Evolutionary conservation across 1,284 basidiomycete species (phyloP).

Genomic region (Spongiforma sp.): DNA sequence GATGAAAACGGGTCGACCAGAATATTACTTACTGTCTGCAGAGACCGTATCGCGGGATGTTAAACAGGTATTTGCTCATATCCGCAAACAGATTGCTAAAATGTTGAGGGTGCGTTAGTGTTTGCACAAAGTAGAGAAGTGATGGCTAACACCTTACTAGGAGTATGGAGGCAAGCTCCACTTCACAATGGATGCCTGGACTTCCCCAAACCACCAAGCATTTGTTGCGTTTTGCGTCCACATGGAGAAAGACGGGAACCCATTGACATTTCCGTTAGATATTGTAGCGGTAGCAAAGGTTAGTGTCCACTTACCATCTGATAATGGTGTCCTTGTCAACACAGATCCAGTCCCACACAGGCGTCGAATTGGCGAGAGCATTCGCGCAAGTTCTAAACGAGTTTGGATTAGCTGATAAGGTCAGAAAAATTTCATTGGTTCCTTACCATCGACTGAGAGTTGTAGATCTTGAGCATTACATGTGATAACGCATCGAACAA

Average conservation of each 20-base stretch:
- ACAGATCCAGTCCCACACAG: background rate
- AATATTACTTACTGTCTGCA: too few relatives aligned
- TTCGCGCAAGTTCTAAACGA: background rate
- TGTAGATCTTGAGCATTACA: background rate
- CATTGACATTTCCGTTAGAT: background rate
- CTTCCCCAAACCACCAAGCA: background rate
- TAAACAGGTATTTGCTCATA: too few relatives aligned
- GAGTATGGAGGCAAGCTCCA: background rate
- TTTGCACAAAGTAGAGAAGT: background rate
- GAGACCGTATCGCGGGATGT: too few relatives aligned
- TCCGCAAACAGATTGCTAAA: too few relatives aligned
- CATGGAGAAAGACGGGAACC: background rate
- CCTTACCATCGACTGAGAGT: background rate
- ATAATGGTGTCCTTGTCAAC: too few relatives aligned
- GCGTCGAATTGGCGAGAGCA: background rate
- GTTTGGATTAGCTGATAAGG: background rate
- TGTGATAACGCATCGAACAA: conserved; percentile 1
- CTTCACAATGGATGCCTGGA: background rate
- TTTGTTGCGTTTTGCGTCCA: background rate
- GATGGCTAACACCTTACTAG: background rate
- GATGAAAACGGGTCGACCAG: too few relatives aligned
- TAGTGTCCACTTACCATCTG: background rate
- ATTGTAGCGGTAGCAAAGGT: background rate
- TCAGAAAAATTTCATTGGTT: background rate
- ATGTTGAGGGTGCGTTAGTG: too few relatives aligned